These are phyloP conservation scores for Tolypocladium album DNA, from an alignment of 2,329 filamentous ascomycete species.

Conservation along the genomic window DNA sequence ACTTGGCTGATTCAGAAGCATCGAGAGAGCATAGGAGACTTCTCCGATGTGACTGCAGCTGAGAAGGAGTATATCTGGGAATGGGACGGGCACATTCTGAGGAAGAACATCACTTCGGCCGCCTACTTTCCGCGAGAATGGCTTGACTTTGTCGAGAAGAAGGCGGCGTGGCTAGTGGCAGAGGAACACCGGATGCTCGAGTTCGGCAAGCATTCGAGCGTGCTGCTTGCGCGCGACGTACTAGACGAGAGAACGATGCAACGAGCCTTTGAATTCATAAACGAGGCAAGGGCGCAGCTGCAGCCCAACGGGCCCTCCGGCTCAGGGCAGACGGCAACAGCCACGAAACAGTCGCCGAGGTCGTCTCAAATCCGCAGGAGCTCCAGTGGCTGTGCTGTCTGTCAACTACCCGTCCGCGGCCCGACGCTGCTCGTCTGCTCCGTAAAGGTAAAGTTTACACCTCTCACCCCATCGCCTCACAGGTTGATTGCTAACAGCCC, in stretches of 20 bases:
- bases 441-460: conserved; percentile 32
- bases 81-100: conserved; percentile 46
- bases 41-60: conserved; percentile 39
- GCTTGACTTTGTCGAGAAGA: conserved; percentile 38
- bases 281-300: conserved; percentile 25
- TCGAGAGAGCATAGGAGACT: conserved; percentile 45
- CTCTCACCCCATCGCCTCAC: background rate
- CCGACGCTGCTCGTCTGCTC: conserved; percentile 37
- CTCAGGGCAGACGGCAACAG: conserved; percentile 5
- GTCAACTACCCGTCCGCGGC: conserved; percentile 36
- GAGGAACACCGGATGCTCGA: conserved; percentile 37
- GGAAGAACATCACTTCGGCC: conserved; percentile 37
- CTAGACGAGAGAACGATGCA: conserved; percentile 32
- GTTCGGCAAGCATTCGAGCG: conserved; percentile 42
- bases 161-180: conserved; percentile 40
- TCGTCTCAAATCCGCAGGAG: conserved; percentile 28
- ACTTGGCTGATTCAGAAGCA: conserved; percentile 50
- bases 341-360: conserved; percentile 17
- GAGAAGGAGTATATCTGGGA: conserved; percentile 49
- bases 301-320: conserved; percentile 3
- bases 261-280: conserved; percentile 31
- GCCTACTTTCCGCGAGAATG: conserved; percentile 42
- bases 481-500: conserved; percentile 7
- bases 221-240: conserved; percentile 37
- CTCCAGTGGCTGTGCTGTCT: conserved; percentile 34